Conservation (phyloP, 768 basidiomycete species). For the Leucosporidium creatinivorum region DNA sequence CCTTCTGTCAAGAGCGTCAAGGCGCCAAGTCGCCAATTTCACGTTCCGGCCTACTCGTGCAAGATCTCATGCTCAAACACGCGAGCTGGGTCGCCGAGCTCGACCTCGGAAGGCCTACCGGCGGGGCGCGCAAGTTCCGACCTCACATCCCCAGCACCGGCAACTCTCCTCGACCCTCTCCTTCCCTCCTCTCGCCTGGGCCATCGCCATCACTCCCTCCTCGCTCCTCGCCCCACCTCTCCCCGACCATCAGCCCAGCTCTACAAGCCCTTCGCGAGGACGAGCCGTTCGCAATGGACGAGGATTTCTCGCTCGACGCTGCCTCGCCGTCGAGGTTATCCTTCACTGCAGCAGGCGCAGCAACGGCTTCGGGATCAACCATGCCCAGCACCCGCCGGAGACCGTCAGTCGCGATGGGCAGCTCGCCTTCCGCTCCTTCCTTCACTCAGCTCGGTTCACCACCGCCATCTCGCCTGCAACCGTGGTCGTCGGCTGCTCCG, state of each 20-base stretch:
- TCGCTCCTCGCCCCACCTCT: constrained; percentile 17
- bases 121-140: constrained; percentile 34
- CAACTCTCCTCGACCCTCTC: constrained; percentile 12
- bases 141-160: constrained; percentile 28
- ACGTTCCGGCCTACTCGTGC: constrained; percentile 52
- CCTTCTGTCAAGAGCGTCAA: constrained; percentile 57
- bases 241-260: constrained; percentile 13
- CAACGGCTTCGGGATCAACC: not conserved
- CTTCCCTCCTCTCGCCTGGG: constrained; percentile 17
- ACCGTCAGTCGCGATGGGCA: not conserved
- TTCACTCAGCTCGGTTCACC: constrained; percentile 31
- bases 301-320: constrained; percentile 30
- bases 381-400: not conserved
- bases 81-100: constrained; percentile 58
- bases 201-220: constrained; percentile 20
- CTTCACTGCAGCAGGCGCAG: not conserved
- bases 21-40: constrained; percentile 58
- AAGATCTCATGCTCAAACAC: constrained; percentile 55
- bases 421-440: constrained; percentile 18
- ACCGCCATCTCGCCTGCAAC: constrained; percentile 22
- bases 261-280: constrained; percentile 27
- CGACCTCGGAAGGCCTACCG: constrained; percentile 42
- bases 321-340: not conserved
- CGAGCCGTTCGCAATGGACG: constrained; percentile 32
- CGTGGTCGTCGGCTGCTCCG: constrained; percentile 11